phyloP scores from a whole-genome alignment of 345 rosid species.

The Euphorbia tirucalli region DNA sequence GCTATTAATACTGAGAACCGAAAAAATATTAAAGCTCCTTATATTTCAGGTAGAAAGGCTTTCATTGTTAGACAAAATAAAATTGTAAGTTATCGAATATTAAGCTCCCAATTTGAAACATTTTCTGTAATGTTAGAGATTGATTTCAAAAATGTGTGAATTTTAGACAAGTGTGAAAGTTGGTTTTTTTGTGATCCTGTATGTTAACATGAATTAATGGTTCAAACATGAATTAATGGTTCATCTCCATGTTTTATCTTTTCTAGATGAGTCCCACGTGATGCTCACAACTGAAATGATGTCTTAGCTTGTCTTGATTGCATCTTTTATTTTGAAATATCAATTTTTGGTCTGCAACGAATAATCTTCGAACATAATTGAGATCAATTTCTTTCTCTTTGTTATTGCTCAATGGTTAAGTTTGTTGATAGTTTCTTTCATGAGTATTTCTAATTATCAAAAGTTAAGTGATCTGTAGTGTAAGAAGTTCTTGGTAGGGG shows the following conservation, averaged over 20 bases:
- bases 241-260: not conserved
- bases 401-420: too few species aligned
- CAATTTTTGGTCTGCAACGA: not conserved
- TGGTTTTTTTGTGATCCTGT: not conserved
- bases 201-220: too few species aligned
- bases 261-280: not conserved
- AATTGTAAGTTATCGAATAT: too few species aligned
- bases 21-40: too few species aligned
- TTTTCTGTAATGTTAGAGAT: not conserved
- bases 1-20: too few species aligned
- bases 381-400: too few species aligned
- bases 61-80: too few species aligned
- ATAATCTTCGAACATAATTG: not conserved
- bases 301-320: not conserved
- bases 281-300: not conserved
- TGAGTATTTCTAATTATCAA: too few species aligned
- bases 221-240: not conserved
- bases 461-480: too few species aligned
- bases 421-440: not conserved
- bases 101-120: too few species aligned
- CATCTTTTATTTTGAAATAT: not conserved
- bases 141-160: not conserved
- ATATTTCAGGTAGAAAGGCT: too few species aligned
- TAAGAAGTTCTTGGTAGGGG: too few species aligned
- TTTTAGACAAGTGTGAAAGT: not conserved